These are phyloP conservation scores for Scortechinia acanthostroma DNA, from an alignment of 2,329 filamentous ascomycete genomes.

Conservation along the genomic window DNA sequence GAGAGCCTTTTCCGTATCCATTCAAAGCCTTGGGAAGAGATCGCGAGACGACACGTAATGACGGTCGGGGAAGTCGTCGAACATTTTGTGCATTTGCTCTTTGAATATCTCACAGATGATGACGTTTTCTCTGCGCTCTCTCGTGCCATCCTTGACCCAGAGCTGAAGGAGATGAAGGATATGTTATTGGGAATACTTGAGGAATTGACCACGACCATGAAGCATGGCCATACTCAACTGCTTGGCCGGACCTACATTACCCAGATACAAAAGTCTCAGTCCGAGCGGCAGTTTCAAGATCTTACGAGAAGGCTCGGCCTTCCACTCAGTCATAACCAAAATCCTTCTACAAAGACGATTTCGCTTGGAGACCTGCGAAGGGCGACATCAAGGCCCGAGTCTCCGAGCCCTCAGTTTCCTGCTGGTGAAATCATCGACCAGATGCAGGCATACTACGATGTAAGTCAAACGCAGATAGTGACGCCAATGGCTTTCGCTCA, in stretches of 20 bases:
- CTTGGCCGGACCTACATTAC: not conserved
- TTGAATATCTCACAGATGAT: not conserved
- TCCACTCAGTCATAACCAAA: not conserved
- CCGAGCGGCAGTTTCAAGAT: not conserved
- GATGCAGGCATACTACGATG: constrained; percentile 2
- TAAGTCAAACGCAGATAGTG: not conserved
- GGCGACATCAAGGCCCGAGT: not conserved
- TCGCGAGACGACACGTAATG: not conserved
- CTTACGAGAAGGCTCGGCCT: not conserved
- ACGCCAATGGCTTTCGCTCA: not conserved
- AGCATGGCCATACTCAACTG: not conserved
- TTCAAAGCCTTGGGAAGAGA: not conserved
- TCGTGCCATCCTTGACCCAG: not conserved
- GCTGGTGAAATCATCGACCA: not conserved
- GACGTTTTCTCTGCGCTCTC: not conserved
- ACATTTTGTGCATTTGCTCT: not conserved
- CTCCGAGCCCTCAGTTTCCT: not conserved
- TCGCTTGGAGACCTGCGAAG: too few relatives aligned
- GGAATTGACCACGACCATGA: not conserved
- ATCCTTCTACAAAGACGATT: not conserved
- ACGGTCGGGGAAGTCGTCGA: not conserved
- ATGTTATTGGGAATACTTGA: not conserved
- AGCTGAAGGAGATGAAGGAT: not conserved
- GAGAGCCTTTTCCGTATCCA: too few relatives aligned
- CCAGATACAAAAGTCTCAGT: not conserved